phyloP scores from a whole-genome alignment of 495 filamentous ascomycete genomes.

The Talaromyces proteolyticus region DNA sequence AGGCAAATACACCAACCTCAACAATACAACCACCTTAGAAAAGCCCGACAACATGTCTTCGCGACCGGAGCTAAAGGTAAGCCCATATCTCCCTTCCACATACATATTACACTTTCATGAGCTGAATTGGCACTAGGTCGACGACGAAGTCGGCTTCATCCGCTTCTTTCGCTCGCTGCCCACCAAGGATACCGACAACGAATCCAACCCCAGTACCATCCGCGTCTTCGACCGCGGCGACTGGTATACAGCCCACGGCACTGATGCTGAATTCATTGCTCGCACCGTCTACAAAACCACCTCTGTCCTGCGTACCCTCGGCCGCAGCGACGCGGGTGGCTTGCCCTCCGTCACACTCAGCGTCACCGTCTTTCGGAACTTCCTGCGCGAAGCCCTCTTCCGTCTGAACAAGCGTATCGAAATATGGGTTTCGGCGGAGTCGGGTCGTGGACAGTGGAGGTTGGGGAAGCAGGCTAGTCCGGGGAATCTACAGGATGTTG shows the following conservation, averaged over 20 bases:
- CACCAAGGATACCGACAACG: conserved; percentile 52
- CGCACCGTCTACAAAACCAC: conserved; percentile 95
- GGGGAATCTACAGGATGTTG: conserved; percentile 93
- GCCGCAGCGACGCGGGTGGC: conserved; percentile 72
- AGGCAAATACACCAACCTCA: not conserved
- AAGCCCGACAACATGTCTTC: conserved; percentile 71
- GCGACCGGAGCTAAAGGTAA: conserved; percentile 83
- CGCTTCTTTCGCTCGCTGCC: conserved; percentile 84
- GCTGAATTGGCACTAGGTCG: conserved; percentile 53
- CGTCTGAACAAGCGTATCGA: conserved; percentile 85
- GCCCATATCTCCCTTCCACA: conserved; percentile 3
- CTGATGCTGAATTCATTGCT: conserved; percentile 91
- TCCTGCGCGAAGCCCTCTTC: conserved; percentile 90
- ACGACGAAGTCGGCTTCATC: conserved; percentile 95
- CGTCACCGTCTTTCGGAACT: conserved; percentile 88
- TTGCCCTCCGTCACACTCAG: conserved; percentile 92
- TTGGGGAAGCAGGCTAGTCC: conserved; percentile 86
- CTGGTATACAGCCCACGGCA: conserved; percentile 90
- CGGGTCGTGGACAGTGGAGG: conserved; percentile 82
- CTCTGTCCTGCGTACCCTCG: conserved; percentile 85
- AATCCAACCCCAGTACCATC: conserved; percentile 45
- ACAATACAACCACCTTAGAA: conserved; percentile 9
- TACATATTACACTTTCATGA: not conserved
- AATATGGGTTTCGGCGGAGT: conserved; percentile 66
- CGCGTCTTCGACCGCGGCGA: conserved; percentile 93